phyloP scores from a whole-genome alignment of 2,329 filamentous ascomycete genomes.

The Remersonia thermophila region DNA sequence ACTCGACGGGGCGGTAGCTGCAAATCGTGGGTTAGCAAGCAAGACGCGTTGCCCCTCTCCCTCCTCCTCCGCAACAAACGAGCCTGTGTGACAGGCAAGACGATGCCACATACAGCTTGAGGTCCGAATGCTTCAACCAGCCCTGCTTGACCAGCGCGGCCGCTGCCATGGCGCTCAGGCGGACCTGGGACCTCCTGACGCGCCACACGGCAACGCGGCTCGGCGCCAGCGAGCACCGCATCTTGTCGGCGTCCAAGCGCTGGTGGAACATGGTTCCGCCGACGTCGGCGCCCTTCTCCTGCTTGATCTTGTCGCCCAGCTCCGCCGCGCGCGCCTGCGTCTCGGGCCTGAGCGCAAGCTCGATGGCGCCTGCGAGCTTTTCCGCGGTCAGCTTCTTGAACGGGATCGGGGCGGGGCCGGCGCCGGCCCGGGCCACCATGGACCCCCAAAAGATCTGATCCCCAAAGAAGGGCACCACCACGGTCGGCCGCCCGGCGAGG shows the following conservation, averaged over 20 bases:
- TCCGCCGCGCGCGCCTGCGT: constrained; percentile 43
- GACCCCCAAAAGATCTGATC: constrained; percentile 76
- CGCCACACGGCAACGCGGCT: constrained; percentile 62
- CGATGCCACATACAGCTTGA: constrained; percentile 50
- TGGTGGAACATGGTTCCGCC: constrained; percentile 59
- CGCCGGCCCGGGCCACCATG: constrained; percentile 61
- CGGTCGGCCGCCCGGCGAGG: constrained; percentile 63
- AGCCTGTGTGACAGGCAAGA: too few relatives aligned
- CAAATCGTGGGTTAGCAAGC: constrained; percentile 7
- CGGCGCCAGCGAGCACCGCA: constrained; percentile 59
- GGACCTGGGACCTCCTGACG: constrained; percentile 52
- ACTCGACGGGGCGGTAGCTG: constrained; percentile 47
- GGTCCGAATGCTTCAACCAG: constrained; percentile 52
- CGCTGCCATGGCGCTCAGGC: constrained; percentile 61
- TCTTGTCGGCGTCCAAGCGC: constrained; percentile 51
- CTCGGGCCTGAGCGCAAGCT: constrained; percentile 45
- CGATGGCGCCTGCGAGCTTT: constrained; percentile 53
- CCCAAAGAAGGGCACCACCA: constrained; percentile 78
- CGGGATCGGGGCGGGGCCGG: constrained; percentile 58
- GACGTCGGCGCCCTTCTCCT: constrained; percentile 45
- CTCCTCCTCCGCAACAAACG: too few relatives aligned
- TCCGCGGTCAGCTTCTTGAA: constrained; percentile 55
- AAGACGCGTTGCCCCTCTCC: too few relatives aligned
- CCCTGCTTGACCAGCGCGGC: constrained; percentile 53
- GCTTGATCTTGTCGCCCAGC: constrained; percentile 51